A percentile compares a stretch with the other conserved stretches of the same genome.
These are phyloP conservation scores for Alternaria sp. DNA, from an alignment of 2,329 filamentous ascomycete species.

Conservation along the genomic window DNA sequence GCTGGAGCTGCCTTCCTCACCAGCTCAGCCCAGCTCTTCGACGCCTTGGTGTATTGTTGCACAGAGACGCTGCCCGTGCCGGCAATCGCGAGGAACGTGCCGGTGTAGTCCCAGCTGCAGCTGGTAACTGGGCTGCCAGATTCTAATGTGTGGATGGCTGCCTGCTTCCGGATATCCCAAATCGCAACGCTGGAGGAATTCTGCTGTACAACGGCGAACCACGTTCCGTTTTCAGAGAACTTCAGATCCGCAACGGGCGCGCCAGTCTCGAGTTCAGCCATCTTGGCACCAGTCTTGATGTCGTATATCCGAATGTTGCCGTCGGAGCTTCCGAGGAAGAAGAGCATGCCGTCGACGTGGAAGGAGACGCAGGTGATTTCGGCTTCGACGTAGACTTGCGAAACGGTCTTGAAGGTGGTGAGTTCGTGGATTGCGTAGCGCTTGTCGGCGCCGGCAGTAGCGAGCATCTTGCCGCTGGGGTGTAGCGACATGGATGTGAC, in stretches of 20 bases:
- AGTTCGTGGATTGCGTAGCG: slow-evolving; percentile 91
- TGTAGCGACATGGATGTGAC: slow-evolving; percentile 80
- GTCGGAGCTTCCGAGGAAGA: slow-evolving; percentile 80
- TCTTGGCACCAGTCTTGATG: slow-evolving; percentile 77
- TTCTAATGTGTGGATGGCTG: slow-evolving; percentile 83
- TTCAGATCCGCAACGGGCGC: slow-evolving; percentile 75
- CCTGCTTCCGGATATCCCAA: slow-evolving; percentile 89
- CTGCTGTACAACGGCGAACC: slow-evolving; percentile 84
- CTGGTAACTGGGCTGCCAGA: slow-evolving; percentile 78
- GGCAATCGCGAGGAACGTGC: slow-evolving; percentile 85
- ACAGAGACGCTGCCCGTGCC: slow-evolving; percentile 83
- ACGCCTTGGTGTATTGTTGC: slow-evolving; percentile 85
- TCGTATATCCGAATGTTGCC: slow-evolving; percentile 90
- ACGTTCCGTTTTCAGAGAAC: slow-evolving; percentile 97
- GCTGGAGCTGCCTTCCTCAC: slow-evolving; percentile 77
- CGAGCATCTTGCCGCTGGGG: slow-evolving; percentile 80
- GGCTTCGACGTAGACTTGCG: slow-evolving; percentile 79
- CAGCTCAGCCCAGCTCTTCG: slow-evolving; percentile 88
- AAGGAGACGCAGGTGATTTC: slow-evolving; percentile 81
- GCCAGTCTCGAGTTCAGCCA: slow-evolving; percentile 71
- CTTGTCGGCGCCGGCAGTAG: slow-evolving; percentile 89
- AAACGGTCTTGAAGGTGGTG: slow-evolving; percentile 68
- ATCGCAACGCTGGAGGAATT: slow-evolving; percentile 80
- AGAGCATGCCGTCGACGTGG: slow-evolving; percentile 95
- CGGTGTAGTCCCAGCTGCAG: slow-evolving; percentile 91